Conservation (phyloP, 228 moss, liverwort and hornwort species). For the Sphagnum magellanicum region DNA sequence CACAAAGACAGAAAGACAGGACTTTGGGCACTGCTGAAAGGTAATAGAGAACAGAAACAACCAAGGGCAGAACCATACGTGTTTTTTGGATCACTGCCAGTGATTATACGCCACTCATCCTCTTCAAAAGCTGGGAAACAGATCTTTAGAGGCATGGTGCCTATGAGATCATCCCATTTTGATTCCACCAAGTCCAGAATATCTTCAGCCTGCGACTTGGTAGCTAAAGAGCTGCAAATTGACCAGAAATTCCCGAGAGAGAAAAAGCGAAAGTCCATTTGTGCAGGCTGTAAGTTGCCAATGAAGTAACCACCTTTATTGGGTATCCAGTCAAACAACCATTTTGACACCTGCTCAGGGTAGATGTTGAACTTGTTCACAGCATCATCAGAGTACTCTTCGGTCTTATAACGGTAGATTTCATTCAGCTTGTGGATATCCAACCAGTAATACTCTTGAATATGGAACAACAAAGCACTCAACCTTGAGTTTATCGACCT, state of each 20-base stretch:
- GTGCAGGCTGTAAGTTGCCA: slow-evolving; percentile 54
- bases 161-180: slow-evolving; percentile 45
- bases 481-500: slow-evolving; percentile 22
- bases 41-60: not conserved
- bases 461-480: slow-evolving; percentile 43
- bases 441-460: slow-evolving; percentile 50
- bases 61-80: slow-evolving; percentile 17
- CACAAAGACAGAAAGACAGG: no score
- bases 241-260: slow-evolving; percentile 49
- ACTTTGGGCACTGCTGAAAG: no score
- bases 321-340: slow-evolving; percentile 54
- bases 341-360: slow-evolving; percentile 43
- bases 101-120: slow-evolving; percentile 49
- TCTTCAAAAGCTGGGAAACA: slow-evolving; percentile 34
- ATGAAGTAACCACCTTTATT: slow-evolving; percentile 47
- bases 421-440: slow-evolving; percentile 43
- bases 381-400: slow-evolving; percentile 50
- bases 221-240: slow-evolving; percentile 28
- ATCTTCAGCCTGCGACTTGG: slow-evolving; percentile 22
- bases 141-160: slow-evolving; percentile 47
- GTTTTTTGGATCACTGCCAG: slow-evolving; percentile 55
- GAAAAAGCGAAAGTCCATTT: slow-evolving; percentile 52
- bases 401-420: slow-evolving; percentile 48
- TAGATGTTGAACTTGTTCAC: slow-evolving; percentile 61
- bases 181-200: slow-evolving; percentile 36